Conservation (phyloP, 805 yeast species). For the Huiozyma sinensis region DNA sequence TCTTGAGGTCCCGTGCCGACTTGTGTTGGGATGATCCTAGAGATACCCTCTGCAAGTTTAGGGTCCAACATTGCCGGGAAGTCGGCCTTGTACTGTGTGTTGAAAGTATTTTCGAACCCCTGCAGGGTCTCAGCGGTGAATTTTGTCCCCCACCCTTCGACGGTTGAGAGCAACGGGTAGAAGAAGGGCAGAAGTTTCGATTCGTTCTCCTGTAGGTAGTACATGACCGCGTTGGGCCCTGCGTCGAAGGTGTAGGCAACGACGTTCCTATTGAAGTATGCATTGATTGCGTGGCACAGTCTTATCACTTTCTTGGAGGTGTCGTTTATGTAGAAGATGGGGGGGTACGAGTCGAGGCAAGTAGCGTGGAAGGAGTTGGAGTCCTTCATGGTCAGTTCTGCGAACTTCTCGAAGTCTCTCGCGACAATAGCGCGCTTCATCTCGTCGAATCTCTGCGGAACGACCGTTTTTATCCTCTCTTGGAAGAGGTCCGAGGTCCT, state of each 20-base stretch:
- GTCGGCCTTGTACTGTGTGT: conserved; percentile 15
- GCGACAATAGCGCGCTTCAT: conserved; percentile 69
- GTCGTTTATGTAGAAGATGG: conserved; percentile 88
- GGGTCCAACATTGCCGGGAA: conserved; percentile 33
- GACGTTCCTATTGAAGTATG: conserved; percentile 39
- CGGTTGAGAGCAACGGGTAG: conserved; percentile 44
- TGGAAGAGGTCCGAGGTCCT: conserved; percentile 77
- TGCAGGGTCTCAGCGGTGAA: conserved; percentile 23
- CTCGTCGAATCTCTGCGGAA: conserved; percentile 71
- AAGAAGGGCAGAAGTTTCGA: conserved; percentile 60
- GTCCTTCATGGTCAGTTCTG: conserved; percentile 87
- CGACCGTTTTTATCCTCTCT: conserved; percentile 68
- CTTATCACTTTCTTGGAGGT: conserved; percentile 76
- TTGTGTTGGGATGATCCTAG: conserved; percentile 71
- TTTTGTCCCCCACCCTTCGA: conserved; percentile 59
- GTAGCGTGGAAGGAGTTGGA: conserved; percentile 97
- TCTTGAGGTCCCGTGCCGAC: conserved; percentile 84
- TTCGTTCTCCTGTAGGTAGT: conserved; percentile 73
- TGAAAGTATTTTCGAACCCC: conserved; percentile 13
- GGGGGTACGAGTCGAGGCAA: conserved; percentile 92
- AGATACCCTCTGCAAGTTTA: conserved; percentile 58
- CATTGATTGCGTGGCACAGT: conserved; percentile 69
- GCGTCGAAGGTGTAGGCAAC: conserved; percentile 99
- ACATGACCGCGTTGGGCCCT: conserved; percentile 96
- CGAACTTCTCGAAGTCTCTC: conserved; percentile 74